Evolutionary conservation across 805 yeast genomes (phyloP), one percentile per base, ranked within the genome.

Genomic region (Cyberlindnera xishuangbannaensis): DNA sequence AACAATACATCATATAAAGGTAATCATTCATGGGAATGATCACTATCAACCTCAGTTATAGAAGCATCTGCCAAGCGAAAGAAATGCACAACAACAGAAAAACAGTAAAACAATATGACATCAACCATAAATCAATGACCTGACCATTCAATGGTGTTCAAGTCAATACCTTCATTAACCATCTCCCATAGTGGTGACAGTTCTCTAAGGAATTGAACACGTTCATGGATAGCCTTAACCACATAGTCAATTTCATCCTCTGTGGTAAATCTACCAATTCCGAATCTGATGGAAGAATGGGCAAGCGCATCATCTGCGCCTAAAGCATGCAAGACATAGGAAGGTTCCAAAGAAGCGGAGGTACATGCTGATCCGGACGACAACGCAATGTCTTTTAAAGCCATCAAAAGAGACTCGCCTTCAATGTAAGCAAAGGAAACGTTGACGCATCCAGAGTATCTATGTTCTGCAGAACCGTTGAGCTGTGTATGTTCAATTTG

Each of bases 261-360:
- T 12, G 98, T 92, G 31, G 97, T 90, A 63, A 90, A 92, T 58
- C 98, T 73, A 41, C 98, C 97, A 53, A 92, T 76, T 47, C 98
- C 98, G 50, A 92, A 92, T 59, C 98, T 76, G 52, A 92, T 92
- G 17, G 95, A 84, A n/a, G 97, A 87, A 62, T 92, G 98, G 4
- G 98, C 98, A 51, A 92, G 69, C 5, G 97, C 97, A 55, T 92
- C 98, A 60, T 90, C 97, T 12, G 95, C 96, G 35, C 98, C 98
- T 30, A 92, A 68, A 0, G 98, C 97, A 51, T 88, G 95, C 51
- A 92, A 71, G 25, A 92, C 98, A 52, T 92, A 92, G 6, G 96
- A 86, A 10, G 98, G 98, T 61, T 92, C 98, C 54, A 92, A 71
- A 4, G 97, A 92, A 0, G 98, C 97, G 18, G 97, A 90, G 4